A percentile compares a stretch with the other conserved stretches of the same genome.
phyloP scores from a whole-genome alignment of 1,139 yeast species.

The Geotrichum citri-aurantii region DNA sequence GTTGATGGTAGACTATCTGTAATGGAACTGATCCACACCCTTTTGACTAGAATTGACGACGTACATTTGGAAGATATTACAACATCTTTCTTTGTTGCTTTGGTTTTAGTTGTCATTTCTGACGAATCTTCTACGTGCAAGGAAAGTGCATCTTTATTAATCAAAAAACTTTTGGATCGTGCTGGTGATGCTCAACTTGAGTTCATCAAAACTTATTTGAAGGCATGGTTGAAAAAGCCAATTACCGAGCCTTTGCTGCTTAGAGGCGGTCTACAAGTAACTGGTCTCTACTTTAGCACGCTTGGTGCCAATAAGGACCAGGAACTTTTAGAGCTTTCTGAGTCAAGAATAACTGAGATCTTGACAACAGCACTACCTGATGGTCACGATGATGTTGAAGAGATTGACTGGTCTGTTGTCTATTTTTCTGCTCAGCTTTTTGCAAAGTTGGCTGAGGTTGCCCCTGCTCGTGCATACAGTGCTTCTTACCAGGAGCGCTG shows the following conservation, averaged over 20 bases:
- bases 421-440: constrained; percentile 61
- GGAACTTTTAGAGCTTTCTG: constrained; percentile 23
- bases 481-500: constrained; percentile 44
- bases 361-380: constrained; percentile 24
- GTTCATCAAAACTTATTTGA: constrained; percentile 53
- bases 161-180: constrained; percentile 52
- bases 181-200: constrained; percentile 42
- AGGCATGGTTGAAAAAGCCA: constrained; percentile 55
- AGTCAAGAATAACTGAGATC: constrained; percentile 23
- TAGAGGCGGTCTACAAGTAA: constrained; percentile 73
- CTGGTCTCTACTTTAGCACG: constrained; percentile 55
- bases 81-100: constrained; percentile 75
- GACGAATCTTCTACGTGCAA: constrained; percentile 81
- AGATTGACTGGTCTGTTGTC: constrained; percentile 63
- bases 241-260: constrained; percentile 45
- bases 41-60: constrained; percentile 60
- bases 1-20: constrained; percentile 86
- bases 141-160: constrained; percentile 69
- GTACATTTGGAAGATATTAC: constrained; percentile 56
- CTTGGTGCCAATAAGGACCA: constrained; percentile 38
- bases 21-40: constrained; percentile 73
- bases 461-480: constrained; percentile 32
- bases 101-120: constrained; percentile 69
- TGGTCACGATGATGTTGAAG: constrained; percentile 23
- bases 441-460: constrained; percentile 27